Evolutionary conservation across 331 rosid genomes (phyloP).

Genomic region (Stylosanthes scabra): DNA sequence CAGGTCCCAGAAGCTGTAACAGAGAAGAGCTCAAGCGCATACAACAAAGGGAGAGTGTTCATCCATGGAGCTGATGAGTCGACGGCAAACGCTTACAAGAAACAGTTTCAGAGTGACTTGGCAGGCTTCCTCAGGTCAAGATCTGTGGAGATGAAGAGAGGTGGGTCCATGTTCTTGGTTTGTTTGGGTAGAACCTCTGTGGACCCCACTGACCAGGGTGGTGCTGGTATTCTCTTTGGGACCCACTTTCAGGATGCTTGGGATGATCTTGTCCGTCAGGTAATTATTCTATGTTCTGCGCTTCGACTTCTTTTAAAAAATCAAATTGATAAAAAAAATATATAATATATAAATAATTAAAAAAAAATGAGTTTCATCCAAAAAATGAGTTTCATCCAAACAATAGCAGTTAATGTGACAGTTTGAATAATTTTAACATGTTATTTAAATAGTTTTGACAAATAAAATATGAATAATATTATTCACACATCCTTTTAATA

Average conservation of each 20-base stretch:
- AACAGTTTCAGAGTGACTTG: slow-evolving; percentile 77
- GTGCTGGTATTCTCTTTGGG: slow-evolving; percentile 95
- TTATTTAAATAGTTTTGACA: no score
- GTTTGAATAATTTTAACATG: no score
- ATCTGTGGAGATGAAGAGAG: slow-evolving; percentile 81
- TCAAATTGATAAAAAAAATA: no score
- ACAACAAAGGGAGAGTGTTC: slow-evolving; percentile 90
- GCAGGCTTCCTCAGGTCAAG: slow-evolving; percentile 78
- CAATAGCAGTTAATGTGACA: no score
- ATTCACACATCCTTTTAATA: no score
- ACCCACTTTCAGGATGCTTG: slow-evolving; percentile 99
- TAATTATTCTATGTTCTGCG: no score
- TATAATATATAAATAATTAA: no score
- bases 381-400: no score
- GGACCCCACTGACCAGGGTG: slow-evolving; percentile 97
- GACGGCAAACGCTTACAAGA: slow-evolving; percentile 76
- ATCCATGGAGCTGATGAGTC: slow-evolving; percentile 85
- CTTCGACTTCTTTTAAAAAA: no score
- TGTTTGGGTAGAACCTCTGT: slow-evolving; percentile 83
- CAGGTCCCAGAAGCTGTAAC: slow-evolving; percentile 87
- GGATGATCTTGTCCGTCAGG: slow-evolving; percentile 99
- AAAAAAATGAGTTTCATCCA: no score
- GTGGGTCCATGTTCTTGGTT: slow-evolving; percentile 94
- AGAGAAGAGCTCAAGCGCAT: slow-evolving; percentile 66
- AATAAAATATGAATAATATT: no score